Evolutionary conservation across 768 basidiomycete genomes (phyloP).

Genomic region (Tephrocybe sp.): DNA sequence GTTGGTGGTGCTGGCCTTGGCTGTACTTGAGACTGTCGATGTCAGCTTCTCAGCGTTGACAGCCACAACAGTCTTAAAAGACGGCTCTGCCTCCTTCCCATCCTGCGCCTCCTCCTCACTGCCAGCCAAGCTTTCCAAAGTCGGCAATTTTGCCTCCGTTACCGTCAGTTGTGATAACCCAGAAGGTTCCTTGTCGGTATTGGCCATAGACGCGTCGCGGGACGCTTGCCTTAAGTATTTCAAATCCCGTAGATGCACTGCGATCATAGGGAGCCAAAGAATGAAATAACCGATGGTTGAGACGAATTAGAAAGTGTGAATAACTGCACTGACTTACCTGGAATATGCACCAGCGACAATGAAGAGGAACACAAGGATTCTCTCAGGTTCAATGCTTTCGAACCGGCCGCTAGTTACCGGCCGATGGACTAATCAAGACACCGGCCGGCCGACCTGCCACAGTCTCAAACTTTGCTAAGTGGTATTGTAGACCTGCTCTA

Average conservation of each 20-base stretch:
- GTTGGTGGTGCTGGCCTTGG: constrained; percentile 24
- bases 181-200: constrained; percentile 50
- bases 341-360: constrained; percentile 35
- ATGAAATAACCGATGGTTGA: neutral
- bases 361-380: constrained; percentile 20
- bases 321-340: constrained; percentile 28
- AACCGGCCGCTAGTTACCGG: constrained; percentile 14
- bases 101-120: constrained; percentile 21
- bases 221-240: constrained; percentile 52
- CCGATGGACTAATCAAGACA: constrained; percentile 11
- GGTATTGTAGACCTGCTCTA: too few species aligned
- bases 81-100: constrained; percentile 11
- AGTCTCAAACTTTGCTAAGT: too few species aligned
- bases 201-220: constrained; percentile 80
- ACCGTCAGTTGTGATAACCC: constrained; percentile 43
- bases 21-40: constrained; percentile 16
- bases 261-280: constrained; percentile 11
- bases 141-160: constrained; percentile 35
- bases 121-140: constrained; percentile 25
- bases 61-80: constrained; percentile 6
- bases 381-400: constrained; percentile 17
- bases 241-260: constrained; percentile 28
- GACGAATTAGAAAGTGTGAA: neutral
- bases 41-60: constrained; percentile 21
- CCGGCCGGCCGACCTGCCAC: constrained; percentile 17